Conservation (phyloP, 2,329 filamentous ascomycete species). For the Monilinia fructigena region DNA sequence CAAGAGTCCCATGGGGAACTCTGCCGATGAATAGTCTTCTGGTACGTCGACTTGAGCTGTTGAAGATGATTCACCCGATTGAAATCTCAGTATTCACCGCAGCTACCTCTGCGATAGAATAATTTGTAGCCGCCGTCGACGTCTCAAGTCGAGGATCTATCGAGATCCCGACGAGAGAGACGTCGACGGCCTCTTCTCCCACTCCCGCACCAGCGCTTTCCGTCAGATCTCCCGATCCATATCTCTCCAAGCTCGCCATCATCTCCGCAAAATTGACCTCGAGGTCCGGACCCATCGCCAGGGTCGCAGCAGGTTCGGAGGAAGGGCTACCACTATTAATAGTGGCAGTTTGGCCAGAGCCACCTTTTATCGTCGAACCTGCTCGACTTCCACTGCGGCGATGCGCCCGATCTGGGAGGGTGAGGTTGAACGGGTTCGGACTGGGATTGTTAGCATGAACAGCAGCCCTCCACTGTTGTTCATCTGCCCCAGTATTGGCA, state of each 20-base stretch:
- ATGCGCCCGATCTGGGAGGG: constrained; percentile 2
- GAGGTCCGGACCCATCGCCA: background rate
- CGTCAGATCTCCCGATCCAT: background rate
- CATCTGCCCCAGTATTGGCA: constrained; percentile 1
- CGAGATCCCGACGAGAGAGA: background rate
- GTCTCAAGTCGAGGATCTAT: background rate
- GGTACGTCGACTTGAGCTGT: background rate
- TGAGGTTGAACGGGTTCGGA: background rate
- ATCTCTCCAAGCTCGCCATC: background rate
- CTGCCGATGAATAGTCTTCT: background rate
- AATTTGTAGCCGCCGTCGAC: background rate
- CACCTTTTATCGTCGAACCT: background rate
- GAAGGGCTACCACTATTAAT: background rate
- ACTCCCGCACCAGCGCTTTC: background rate
- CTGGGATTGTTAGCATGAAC: background rate
- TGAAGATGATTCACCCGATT: background rate
- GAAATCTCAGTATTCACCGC: background rate
- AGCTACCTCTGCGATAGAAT: background rate
- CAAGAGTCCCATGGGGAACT: background rate
- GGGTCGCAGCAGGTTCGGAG: background rate
- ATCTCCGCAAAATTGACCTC: background rate
- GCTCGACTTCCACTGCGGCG: background rate
- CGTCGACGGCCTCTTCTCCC: background rate
- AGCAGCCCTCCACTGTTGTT: constrained; percentile 3
- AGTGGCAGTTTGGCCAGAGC: background rate